A percentile compares a stretch with the other conserved stretches of the same genome.
These are phyloP conservation scores for Colletotrichum ledebouriae DNA, from an alignment of 2,329 filamentous ascomycete species.

Conservation along the genomic window DNA sequence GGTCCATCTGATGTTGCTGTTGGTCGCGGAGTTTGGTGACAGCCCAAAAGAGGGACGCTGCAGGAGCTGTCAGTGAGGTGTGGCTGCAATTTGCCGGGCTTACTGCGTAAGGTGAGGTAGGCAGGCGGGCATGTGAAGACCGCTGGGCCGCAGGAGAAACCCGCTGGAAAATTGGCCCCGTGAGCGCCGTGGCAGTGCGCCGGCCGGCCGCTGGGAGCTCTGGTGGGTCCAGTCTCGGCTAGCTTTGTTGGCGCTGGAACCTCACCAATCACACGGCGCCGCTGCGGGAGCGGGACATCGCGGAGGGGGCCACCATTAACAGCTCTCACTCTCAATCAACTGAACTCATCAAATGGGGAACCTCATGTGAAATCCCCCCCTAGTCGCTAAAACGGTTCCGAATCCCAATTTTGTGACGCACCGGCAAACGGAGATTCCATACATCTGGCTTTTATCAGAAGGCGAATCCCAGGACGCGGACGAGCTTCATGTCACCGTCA, in stretches of 20 bases:
- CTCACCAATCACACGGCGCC: constrained; percentile 40
- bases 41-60: background rate
- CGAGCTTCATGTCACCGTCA: background rate
- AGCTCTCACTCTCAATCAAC: constrained; percentile 4
- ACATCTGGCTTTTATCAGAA: constrained; percentile 14
- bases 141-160: background rate
- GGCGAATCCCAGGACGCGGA: background rate
- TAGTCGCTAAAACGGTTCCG: constrained; percentile 39
- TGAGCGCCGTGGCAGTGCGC: constrained; percentile 32
- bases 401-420: constrained; percentile 10
- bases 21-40: background rate
- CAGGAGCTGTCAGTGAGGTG: background rate
- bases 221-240: constrained; percentile 37
- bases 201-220: constrained; percentile 39
- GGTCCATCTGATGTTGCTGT: constrained; percentile 28
- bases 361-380: constrained; percentile 38
- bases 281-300: constrained; percentile 40
- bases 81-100: too few species aligned
- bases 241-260: constrained; percentile 40
- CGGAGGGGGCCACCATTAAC: constrained; percentile 6
- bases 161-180: constrained; percentile 18
- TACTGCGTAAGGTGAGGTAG: too few species aligned
- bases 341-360: background rate
- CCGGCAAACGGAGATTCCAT: background rate
- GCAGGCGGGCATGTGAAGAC: constrained; percentile 25